phyloP scores from a whole-genome alignment of 441 rosid species.

The Mallotus repandus region DNA sequence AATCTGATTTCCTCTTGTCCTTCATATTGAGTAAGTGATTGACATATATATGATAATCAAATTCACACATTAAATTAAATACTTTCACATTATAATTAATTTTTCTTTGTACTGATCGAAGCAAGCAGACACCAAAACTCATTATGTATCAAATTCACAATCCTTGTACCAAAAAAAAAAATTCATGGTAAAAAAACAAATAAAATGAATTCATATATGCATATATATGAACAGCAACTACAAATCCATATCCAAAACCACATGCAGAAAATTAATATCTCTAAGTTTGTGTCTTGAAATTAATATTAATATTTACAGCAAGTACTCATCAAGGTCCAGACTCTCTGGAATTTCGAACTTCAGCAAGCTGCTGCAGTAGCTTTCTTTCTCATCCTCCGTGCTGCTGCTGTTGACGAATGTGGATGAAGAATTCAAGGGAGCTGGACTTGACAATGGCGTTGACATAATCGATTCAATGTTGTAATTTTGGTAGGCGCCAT shows the following conservation, averaged over 20 bases:
- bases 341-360: constrained; percentile 73
- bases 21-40: no score
- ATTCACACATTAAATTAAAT: no score
- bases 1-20: no score
- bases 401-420: constrained; percentile 41
- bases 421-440: constrained; percentile 49
- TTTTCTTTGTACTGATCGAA: no score
- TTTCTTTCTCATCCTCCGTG: constrained; percentile 59
- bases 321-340: constrained; percentile 61
- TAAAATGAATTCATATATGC: no score
- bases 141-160: no score
- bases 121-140: no score
- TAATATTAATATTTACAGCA: constrained; percentile 38
- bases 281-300: neutral
- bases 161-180: no score
- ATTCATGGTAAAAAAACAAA: no score
- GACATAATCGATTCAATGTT: constrained; percentile 51
- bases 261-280: no score
- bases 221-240: constrained; percentile 4
- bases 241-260: neutral
- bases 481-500: constrained; percentile 33
- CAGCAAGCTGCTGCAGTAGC: constrained; percentile 63
- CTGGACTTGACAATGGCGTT: constrained; percentile 51
- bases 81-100: no score
- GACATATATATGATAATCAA: no score